Base-by-base conservation (phyloP, 2,329 filamentous ascomycete genomes). In the Aspergillus spinulosporus region DNA sequence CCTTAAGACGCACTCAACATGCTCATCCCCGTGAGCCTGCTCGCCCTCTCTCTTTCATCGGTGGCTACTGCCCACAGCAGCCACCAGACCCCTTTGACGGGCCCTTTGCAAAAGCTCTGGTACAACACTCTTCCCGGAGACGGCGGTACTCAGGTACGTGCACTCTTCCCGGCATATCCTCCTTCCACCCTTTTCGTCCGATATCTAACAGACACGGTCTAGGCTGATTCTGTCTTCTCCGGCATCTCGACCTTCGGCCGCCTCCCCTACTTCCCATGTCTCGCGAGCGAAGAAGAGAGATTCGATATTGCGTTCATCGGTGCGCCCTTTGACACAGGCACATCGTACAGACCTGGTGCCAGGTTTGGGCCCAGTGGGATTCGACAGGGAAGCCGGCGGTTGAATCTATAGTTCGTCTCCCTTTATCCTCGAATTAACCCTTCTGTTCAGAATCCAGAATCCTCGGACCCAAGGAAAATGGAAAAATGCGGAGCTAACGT, bases 241-340 rank as follows among this genome's bases (percentile, higher is more conserved):
- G 90, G 90, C 29, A 94, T 95, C 67, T 89, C 88, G 1, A 95
- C 90, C 5, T 94, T 94, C 69, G 90, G 89, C 8, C 86, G 89
- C 49, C 77, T 94, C 42, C 85, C 87, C 4, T 94, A 95, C 74
- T 84, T 82, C 56, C 88, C 89, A 2, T 95, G 90, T 70, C 79
- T 95, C 3, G 79, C 83, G n/a, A 86, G 82, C 59, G 80, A 84
- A 40, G 81, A 85, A 28, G 85, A 88, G 62, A 84, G 86, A 66
- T 95, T 88, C 65, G 90, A 95, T 62, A 92, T 95, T 73, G 90
- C 90, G 1, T 94, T 95, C 72, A 84, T 94, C 49, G 90, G 88
- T 44, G 89, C 89, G 40, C 90, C 90, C 0, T 94, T 94, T 64
- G 90, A 95, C 70, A 93, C 90, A 0, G 89, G 89, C 52, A 94